Evolutionary conservation across 192 early-diverging fungal genomes (phyloP), one percentile per base, ranked within the genome.

Genomic region (Backusella tuberculispora): DNA sequence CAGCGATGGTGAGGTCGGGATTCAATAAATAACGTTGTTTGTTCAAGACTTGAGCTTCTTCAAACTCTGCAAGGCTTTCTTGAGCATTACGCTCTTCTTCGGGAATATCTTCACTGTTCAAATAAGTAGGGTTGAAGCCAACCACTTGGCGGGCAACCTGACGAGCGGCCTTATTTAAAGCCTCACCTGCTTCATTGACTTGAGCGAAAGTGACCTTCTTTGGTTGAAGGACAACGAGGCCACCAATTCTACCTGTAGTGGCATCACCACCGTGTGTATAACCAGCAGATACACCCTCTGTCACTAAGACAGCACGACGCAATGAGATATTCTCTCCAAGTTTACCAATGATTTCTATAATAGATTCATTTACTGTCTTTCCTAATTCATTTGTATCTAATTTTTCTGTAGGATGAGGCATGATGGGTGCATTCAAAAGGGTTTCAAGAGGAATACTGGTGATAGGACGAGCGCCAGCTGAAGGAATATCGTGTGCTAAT

Each of bases 261-360:
- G 78, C 78, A 66, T 87, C 88, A 34, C 87, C 91, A 76, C 91
- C 88, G 44, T 98, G 96, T 24, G 91, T 88, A 71, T 95, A 96
- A 0, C 85, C 87, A 70, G 89, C 84, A 17, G 48, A 85, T 8
- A 71, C 56, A 37, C 72, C 73, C 9, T 66, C 71, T 74, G 74
- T 67, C 10, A 87, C 83, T 15, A 88, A 75, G 5, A 86, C 80
- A 10, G 85, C 91, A 8, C 93, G 87, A 40, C 95, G 92, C 48
- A 98, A 77, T 19, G 86, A 85, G 66, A 97, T 93, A 66, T 98
- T 98, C 75, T 98, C 97, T 12, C 95, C 95, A 46, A 97, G 81
- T 72, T 93, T 94, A 19, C 92, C 95, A 78, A 98, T 93, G 14
- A 86, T 82, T 75, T 93, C 91, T 1, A 89, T 86, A 70, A 95